Percentiles rank a stretch among this genome's conserved stretches.
Evolutionary conservation across 345 rosid genomes (phyloP).

Genomic region (Eucalyptus sideroxylon): DNA sequence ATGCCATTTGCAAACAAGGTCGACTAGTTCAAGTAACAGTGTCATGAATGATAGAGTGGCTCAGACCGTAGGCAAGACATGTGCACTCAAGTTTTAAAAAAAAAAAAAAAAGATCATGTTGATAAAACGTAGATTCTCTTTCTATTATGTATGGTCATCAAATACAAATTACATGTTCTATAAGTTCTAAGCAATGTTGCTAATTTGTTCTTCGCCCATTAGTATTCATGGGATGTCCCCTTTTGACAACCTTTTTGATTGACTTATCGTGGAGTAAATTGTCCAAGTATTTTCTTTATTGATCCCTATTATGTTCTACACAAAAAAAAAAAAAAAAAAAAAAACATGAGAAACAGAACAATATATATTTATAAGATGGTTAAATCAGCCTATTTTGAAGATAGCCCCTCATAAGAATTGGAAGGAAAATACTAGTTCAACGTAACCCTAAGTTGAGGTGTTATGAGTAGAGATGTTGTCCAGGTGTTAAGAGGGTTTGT

Average conservation of each 20-base stretch:
- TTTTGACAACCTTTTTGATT: neutral
- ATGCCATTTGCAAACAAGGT: neutral
- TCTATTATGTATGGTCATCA: neutral
- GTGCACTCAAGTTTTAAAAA: neutral
- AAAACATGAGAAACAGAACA: neutral
- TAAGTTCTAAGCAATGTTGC: neutral
- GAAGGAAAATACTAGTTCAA: neutral
- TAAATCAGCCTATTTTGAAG: neutral
- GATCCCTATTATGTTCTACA: neutral
- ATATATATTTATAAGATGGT: neutral
- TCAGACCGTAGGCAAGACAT: neutral
- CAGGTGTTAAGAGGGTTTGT: neutral
- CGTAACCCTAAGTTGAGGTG: neutral
- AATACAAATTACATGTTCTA: neutral
- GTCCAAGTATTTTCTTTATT: neutral
- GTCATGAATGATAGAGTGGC: neutral
- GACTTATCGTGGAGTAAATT: neutral
- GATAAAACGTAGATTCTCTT: neutral
- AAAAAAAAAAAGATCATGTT: neutral
- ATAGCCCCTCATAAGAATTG: neutral
- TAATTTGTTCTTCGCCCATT: neutral
- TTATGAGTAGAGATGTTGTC: neutral
- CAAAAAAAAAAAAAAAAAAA: neutral
- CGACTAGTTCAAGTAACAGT: neutral
- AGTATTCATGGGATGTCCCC: neutral